phyloP scores from a whole-genome alignment of 139 green algal species.

The Spirogloea muscicola region DNA sequence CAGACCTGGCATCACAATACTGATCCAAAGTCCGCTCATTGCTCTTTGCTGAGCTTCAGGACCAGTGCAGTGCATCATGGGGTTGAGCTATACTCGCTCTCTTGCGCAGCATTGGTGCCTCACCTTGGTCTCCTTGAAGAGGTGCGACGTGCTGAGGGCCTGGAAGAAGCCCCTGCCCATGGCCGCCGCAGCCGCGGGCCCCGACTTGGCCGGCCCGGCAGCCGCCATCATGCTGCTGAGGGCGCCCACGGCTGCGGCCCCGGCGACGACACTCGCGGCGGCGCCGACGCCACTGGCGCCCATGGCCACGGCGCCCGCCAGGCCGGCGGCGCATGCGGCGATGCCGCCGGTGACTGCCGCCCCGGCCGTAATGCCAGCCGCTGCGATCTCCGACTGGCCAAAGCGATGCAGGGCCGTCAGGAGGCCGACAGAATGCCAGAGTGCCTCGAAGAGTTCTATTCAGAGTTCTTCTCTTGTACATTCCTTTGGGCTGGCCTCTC shows the following conservation, averaged over 20 bases:
- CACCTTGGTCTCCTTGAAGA: constrained; percentile 9
- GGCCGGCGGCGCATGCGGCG: not conserved
- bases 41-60: no score
- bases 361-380: not conserved
- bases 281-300: constrained; percentile 18
- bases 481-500: no score
- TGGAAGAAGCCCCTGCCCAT: constrained; percentile 30
- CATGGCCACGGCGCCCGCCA: constrained; percentile 1
- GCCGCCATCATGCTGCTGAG: not conserved
- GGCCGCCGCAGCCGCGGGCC: not conserved
- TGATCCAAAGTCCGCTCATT: no score
- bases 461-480: no score
- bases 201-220: constrained; percentile 4
- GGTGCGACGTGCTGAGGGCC: constrained; percentile 1
- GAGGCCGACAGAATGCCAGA: no score
- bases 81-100: not conserved
- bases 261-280: constrained; percentile 2
- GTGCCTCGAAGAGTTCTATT: no score
- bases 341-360: not conserved
- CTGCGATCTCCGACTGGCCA: not conserved
- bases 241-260: constrained; percentile 8
- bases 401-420: no score
- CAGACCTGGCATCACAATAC: no score
- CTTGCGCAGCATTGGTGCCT: not conserved
- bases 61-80: not conserved